Base-by-base conservation (phyloP, 495 filamentous ascomycete species). In the Penicillium mononematosum region DNA sequence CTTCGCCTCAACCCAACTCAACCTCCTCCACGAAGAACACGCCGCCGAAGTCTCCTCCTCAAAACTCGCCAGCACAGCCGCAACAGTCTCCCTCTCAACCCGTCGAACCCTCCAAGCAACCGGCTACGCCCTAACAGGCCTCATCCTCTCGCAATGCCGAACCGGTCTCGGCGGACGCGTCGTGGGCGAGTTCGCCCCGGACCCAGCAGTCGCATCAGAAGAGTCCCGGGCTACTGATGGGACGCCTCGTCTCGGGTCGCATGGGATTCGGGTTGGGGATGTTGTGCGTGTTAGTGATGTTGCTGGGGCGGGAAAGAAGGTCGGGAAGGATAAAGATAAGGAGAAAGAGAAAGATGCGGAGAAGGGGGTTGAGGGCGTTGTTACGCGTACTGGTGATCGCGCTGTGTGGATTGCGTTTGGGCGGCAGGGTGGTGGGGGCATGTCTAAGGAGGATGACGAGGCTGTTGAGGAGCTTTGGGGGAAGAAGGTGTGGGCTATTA, bases 131-230 rank as follows among this genome's bases (percentile, higher is more conserved):
- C 75, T 98, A 32, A 87, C 87, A 0, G 96, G 95, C 59, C 80
- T 98, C 3, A 63, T 81, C 19, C 73, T 96, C 12, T 70, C 79
- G n/a, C 84, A 87, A 48, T 89, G 89, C 69, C 87, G 92, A n/a
- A 98, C 94, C 0, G 95, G 94, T 0, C 74, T 96, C 9, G 95
- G 93, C 20, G 95, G 94, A 1, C 88, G 90, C 38, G 89, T 89
- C 0, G 85, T 98, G 3, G 73, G 96, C 17, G 92, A 96, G 64
- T 86, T 98, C 20, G 81, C 75, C 2, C 81, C 85, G 0, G 93
- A 98, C 64, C 62, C 80, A 3, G 91, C 92, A 3, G 81, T 89
- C 14, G 67, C 77, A 1, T 58, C 70, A 38, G 65, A 45, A 4
- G 72, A 74, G 25, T 73, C 69, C 0, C 79, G 85, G 17, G 49